Percentiles rank a stretch among this genome's conserved stretches.
phyloP scores from a whole-genome alignment of 768 basidiomycete genomes.

The Inosperma sp. region DNA sequence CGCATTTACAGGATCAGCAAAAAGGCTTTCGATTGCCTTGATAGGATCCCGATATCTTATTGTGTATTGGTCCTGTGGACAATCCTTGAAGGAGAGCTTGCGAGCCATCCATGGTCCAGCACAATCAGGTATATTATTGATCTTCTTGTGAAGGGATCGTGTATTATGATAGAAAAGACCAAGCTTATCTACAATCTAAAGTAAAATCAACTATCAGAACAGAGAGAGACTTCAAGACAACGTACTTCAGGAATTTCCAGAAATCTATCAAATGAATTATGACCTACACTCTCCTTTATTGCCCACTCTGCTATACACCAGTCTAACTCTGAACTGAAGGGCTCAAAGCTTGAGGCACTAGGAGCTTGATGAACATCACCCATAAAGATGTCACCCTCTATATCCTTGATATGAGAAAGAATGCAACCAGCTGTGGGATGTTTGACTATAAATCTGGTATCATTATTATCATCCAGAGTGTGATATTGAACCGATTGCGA shows the following conservation, averaged over 20 bases:
- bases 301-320: slow-evolving; percentile 30
- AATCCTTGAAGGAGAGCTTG: neutral
- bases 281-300: slow-evolving; percentile 21
- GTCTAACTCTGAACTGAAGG: slow-evolving; percentile 25
- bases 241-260: slow-evolving; percentile 25
- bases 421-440: slow-evolving; percentile 2
- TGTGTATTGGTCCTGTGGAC: neutral
- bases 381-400: neutral
- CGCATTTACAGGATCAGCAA: slow-evolving; percentile 1
- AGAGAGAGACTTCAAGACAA: neutral
- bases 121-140: slow-evolving; percentile 9
- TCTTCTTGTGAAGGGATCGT: slow-evolving; percentile 16
- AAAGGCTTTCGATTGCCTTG: slow-evolving; percentile 4
- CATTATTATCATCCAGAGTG: slow-evolving; percentile 11
- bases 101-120: neutral
- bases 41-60: neutral
- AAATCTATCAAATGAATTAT: slow-evolving; percentile 24
- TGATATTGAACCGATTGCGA: neutral
- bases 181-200: slow-evolving; percentile 20
- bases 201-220: neutral
- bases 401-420: neutral
- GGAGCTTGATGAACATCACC: slow-evolving; percentile 4
- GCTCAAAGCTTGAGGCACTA: slow-evolving; percentile 4
- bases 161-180: slow-evolving; percentile 21
- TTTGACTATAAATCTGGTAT: neutral